Evolutionary conservation across 2,329 filamentous ascomycete genomes (phyloP).

Genomic region (Hypoxylon sp.): DNA sequence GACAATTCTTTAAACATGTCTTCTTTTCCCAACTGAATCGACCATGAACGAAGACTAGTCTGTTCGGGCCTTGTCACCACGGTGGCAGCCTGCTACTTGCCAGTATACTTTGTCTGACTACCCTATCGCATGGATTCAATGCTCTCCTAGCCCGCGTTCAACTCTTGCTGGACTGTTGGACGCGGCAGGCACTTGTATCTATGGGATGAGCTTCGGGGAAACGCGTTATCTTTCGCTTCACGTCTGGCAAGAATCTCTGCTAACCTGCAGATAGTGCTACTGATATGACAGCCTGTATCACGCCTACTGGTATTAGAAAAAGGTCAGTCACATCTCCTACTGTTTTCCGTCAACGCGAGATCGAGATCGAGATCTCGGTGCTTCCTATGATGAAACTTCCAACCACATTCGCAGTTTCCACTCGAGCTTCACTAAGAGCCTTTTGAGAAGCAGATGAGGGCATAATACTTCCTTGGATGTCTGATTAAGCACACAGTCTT

Average conservation of each 20-base stretch:
- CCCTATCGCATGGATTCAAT: slow-evolving; percentile 12
- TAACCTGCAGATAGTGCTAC: background rate
- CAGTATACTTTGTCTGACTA: slow-evolving; percentile 84
- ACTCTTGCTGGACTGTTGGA: background rate
- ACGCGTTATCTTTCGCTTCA: background rate
- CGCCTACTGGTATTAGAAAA: slow-evolving; percentile 2
- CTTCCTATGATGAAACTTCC: slow-evolving; percentile 74
- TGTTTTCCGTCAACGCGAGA: background rate
- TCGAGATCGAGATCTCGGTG: background rate
- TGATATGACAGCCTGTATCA: background rate
- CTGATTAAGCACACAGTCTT: slow-evolving; percentile 56
- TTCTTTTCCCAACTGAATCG: slow-evolving; percentile 92
- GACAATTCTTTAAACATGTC: slow-evolving; percentile 72
- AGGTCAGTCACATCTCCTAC: slow-evolving; percentile 32
- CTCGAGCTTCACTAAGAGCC: slow-evolving; percentile 74
- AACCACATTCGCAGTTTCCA: slow-evolving; percentile 88
- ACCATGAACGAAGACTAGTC: slow-evolving; percentile 79
- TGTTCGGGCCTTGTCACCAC: slow-evolving; percentile 69
- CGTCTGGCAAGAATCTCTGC: background rate
- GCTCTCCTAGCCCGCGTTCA: background rate
- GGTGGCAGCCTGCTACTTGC: slow-evolving; percentile 81
- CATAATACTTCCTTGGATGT: slow-evolving; percentile 76
- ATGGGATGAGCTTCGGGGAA: background rate
- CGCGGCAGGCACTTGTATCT: background rate
- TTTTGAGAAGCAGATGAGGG: slow-evolving; percentile 74